Evolutionary conservation across 441 rosid species (phyloP).

Genomic region (Adansonia gregorii): DNA sequence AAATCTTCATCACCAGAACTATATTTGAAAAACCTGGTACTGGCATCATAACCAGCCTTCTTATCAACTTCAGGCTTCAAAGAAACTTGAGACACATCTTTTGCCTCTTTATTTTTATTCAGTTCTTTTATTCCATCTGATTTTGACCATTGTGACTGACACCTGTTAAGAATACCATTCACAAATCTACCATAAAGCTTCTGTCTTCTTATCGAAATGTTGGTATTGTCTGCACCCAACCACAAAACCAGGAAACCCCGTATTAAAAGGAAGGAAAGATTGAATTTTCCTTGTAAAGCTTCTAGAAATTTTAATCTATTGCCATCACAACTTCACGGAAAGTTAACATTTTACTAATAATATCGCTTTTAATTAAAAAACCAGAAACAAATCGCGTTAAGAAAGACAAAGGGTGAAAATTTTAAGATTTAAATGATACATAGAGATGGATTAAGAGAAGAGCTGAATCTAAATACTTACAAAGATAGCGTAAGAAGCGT

Average conservation of each 20-base stretch:
- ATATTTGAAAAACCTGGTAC: conserved; percentile 36
- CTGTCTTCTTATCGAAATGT: conserved; percentile 40
- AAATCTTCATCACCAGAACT: conserved; percentile 57
- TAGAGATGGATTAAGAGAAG: background rate
- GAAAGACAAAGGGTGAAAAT: background rate
- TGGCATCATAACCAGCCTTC: conserved; percentile 29
- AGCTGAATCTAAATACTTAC: conserved; percentile 35
- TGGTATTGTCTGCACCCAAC: conserved; percentile 42
- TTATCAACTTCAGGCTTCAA: conserved; percentile 37
- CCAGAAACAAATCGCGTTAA: conserved; percentile 1
- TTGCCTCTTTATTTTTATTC: conserved; percentile 34
- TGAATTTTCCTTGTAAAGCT: background rate
- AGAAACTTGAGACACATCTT: conserved; percentile 38
- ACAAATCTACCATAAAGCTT: conserved; percentile 42
- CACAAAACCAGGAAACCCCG: background rate
- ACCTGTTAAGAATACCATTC: conserved; percentile 47
- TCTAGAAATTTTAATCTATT: background rate
- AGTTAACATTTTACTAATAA: background rate
- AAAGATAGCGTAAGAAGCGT: conserved; percentile 35
- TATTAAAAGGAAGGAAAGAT: background rate
- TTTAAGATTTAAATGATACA: background rate
- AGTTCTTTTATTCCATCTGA: conserved; percentile 35
- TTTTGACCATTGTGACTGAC: conserved; percentile 49
- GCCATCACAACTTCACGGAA: background rate
- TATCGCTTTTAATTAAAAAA: background rate